Evolutionary conservation across 352 stramenopile species (phyloP), one percentile per base, ranked within the genome.

Genomic region (Phytophthora pseudosyringae): DNA sequence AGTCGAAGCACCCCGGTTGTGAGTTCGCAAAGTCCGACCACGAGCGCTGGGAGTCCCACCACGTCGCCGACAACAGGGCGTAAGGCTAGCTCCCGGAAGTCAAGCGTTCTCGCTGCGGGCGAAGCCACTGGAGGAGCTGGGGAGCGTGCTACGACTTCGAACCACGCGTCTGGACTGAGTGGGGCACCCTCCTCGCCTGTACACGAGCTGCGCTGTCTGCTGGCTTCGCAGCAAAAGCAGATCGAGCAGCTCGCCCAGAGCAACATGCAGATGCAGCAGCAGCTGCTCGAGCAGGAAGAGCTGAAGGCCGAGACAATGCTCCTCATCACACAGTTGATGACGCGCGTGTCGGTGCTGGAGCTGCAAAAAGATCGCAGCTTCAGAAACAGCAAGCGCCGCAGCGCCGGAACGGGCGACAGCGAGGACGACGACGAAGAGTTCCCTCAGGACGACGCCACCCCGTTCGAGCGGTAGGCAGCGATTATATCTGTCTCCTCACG

Each of bases 261-360:
- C 62, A 94, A 92, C 53, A 83, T 89, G 69, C 76, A 87, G 54
- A 81, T 94, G 75, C 83, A 94, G 61, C 83, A 92, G 63, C 83
- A 93, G 56, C 59, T 94, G 32, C 71, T 92, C 4, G 84, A 93
- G 49, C 83, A 93, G 44, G 83, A 93, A 59, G 84, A 94, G 47
- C 68, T 88, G 32, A 92, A 92, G 64, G 83, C 86, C 64, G 86
- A 93, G 71, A 94, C 86, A 50, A 93, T 86, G 78, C 78, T 91
- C 28, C 67, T 94, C 8, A 90, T 94, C 60, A 94, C 82, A 46
- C 82, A 94, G 58, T 70, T 94, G 56, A 93, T 94, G 84, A 94
- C 84, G 25, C 84, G 86, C 45, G 82, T 94, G 29, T 93, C 86
- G 18, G 60, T 89, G 58, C 78, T 94, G 18, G 86, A 94, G 46